These are phyloP conservation scores for Eucalyptus cloeziana DNA, from an alignment of 345 rosid species.

Conservation along the genomic window DNA sequence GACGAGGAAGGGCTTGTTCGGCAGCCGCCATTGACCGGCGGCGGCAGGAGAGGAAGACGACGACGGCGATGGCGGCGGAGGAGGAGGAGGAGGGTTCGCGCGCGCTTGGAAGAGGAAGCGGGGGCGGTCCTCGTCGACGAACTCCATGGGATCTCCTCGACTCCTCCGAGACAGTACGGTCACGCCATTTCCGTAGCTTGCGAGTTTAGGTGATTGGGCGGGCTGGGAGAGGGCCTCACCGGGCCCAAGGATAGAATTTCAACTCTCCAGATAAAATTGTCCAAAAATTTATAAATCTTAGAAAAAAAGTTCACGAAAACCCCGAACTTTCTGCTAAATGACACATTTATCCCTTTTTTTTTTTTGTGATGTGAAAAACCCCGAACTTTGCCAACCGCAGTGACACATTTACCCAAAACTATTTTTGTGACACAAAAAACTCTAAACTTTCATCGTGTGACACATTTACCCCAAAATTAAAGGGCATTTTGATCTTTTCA, in stretches of 20 bases:
- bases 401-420: too few species aligned
- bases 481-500: too few species aligned
- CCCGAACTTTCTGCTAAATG: too few species aligned
- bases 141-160: conserved; percentile 46
- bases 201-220: not conserved
- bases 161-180: not conserved
- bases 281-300: fast-evolving
- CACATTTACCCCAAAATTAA: too few species aligned
- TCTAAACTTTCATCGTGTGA: too few species aligned
- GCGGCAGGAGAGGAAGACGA: not conserved
- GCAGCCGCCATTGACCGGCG: not conserved
- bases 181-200: not conserved
- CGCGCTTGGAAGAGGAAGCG: conserved; percentile 68
- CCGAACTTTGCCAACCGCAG: too few species aligned
- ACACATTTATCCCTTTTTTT: too few species aligned
- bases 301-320: too few species aligned
- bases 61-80: not conserved
- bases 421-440: too few species aligned
- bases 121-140: conserved; percentile 80
- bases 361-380: too few species aligned
- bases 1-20: conserved; percentile 6
- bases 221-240: not conserved
- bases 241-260: not conserved
- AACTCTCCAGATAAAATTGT: fast-evolving
- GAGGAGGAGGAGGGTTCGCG: not conserved